Percentiles rank a stretch among this genome's conserved stretches.
phyloP scores from a whole-genome alignment of 768 basidiomycete genomes.

The Pleurotus cornucopiae region DNA sequence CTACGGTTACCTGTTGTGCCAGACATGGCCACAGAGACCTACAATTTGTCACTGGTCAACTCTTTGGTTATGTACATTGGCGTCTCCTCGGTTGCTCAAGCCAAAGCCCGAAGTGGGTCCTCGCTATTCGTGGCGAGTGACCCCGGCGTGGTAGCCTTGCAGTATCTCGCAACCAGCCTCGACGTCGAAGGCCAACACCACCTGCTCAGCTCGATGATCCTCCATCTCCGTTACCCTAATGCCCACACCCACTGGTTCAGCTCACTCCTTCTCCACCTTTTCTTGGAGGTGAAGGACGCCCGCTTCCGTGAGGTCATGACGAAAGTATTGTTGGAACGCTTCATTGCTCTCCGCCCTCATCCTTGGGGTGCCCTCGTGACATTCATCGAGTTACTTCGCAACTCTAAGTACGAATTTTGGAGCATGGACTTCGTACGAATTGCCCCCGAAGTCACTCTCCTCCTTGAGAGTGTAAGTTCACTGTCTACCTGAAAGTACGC shows the following conservation, averaged over 20 bases:
- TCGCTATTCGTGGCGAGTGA: constrained; percentile 78
- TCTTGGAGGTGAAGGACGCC: constrained; percentile 73
- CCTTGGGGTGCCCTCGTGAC: constrained; percentile 95
- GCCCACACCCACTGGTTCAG: constrained; percentile 99
- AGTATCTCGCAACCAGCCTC: constrained; percentile 77
- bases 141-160: constrained; percentile 80
- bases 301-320: constrained; percentile 80
- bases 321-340: constrained; percentile 87
- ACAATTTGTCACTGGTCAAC: constrained; percentile 89
- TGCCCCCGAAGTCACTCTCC: constrained; percentile 80
- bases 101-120: constrained; percentile 79
- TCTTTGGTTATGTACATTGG: constrained; percentile 95
- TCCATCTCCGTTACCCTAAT: constrained; percentile 96
- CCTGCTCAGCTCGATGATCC: constrained; percentile 85
- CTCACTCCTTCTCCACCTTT: constrained; percentile 83
- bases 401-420: constrained; percentile 90
- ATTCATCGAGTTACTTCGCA: constrained; percentile 90
- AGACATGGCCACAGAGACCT: constrained; percentile 52
- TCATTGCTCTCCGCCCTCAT: constrained; percentile 92
- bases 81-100: constrained; percentile 87
- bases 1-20: constrained; percentile 48
- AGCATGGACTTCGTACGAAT: constrained; percentile 81
- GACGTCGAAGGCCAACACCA: constrained; percentile 97
- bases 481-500: constrained; percentile 4
- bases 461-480: constrained; percentile 74